Conservation (phyloP, 768 basidiomycete genomes). For the Royoungia palumana region DNA sequence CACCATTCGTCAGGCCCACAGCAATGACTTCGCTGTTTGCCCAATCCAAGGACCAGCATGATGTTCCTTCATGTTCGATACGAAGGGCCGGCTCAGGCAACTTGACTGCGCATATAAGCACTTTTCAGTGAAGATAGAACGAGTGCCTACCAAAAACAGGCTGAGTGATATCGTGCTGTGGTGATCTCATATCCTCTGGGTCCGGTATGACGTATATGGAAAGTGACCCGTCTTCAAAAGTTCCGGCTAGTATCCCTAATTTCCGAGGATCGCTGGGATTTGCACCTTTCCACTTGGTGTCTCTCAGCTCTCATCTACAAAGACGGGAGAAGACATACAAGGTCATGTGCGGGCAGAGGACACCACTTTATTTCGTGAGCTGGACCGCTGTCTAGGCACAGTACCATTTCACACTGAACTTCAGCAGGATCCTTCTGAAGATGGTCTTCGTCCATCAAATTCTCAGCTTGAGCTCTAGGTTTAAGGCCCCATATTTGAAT, state of each 20-base stretch:
- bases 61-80: conserved; percentile 71
- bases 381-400: conserved; percentile 80
- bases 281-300: conserved; percentile 17
- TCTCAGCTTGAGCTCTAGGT: conserved; percentile 14
- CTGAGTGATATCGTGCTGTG: conserved; percentile 23
- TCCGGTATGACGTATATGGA: conserved; percentile 78
- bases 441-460: conserved; percentile 24
- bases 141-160: conserved; percentile 51
- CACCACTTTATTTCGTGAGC: conserved; percentile 90
- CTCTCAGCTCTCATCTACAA: neutral
- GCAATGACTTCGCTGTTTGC: conserved; percentile 81
- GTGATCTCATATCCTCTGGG: conserved; percentile 49
- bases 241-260: conserved; percentile 79
- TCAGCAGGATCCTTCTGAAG: conserved; percentile 18
- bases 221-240: conserved; percentile 85
- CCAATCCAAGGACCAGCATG: conserved; percentile 87
- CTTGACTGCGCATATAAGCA: conserved; percentile 41
- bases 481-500: conserved; percentile 84
- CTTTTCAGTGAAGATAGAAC: neutral
- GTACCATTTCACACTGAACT: conserved; percentile 77
- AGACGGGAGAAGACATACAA: conserved; percentile 28
- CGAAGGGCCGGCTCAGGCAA: conserved; percentile 62
- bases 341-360: conserved; percentile 79
- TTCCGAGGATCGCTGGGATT: conserved; percentile 43
- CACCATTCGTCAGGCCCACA: conserved; percentile 83